phyloP scores from a whole-genome alignment of 495 filamentous ascomycete genomes.

The Bacidia rubella region DNA sequence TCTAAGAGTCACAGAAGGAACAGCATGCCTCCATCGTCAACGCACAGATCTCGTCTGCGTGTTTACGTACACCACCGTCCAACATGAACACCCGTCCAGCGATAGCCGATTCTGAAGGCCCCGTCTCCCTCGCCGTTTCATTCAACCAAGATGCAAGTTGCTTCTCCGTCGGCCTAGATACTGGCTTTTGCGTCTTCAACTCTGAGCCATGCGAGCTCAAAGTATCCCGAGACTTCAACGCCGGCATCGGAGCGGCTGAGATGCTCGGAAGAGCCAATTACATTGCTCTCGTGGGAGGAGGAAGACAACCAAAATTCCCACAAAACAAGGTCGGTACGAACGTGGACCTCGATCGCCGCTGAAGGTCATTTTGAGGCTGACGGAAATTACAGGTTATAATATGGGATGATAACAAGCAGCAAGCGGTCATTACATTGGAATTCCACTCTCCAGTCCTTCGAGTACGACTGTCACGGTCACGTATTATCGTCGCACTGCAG shows the following conservation, averaged over 20 bases:
- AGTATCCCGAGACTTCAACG: slow-evolving; percentile 66
- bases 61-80: background rate
- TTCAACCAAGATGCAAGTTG: slow-evolving; percentile 82
- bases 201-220: slow-evolving; percentile 63
- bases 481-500: slow-evolving; percentile 68
- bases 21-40: background rate
- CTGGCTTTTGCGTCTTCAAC: slow-evolving; percentile 75
- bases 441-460: slow-evolving; percentile 64
- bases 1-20: background rate
- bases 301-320: slow-evolving; percentile 71
- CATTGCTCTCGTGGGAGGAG: slow-evolving; percentile 81
- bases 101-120: slow-evolving; percentile 62
- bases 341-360: background rate
- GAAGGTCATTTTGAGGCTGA: slow-evolving; percentile 2
- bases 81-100: slow-evolving; percentile 82
- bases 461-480: slow-evolving; percentile 61
- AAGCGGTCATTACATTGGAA: slow-evolving; percentile 57
- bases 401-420: slow-evolving; percentile 80
- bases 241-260: slow-evolving; percentile 67
- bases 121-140: slow-evolving; percentile 65
- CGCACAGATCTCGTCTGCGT: background rate
- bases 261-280: slow-evolving; percentile 86
- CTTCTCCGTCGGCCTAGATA: slow-evolving; percentile 80
- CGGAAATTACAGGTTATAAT: slow-evolving; percentile 52
- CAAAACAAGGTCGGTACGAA: slow-evolving; percentile 58